Evolutionary conservation across 1,284 basidiomycete species (phyloP), one percentile per base, ranked within the genome.

Genomic region (Ceraceosorus bombacis): DNA sequence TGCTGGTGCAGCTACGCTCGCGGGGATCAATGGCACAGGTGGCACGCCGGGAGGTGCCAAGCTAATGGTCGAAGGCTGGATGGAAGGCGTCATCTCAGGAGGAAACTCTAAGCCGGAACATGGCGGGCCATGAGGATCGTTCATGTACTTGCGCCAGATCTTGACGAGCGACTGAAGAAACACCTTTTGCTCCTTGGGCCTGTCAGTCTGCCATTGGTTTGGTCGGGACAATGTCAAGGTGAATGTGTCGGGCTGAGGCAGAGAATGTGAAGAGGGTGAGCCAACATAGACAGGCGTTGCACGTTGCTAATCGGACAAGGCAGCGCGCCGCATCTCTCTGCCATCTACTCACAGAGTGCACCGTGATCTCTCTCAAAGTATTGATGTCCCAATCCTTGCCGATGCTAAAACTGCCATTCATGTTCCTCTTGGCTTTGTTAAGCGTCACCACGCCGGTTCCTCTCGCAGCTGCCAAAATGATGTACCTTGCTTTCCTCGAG

Each of bases 311-410:
- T 12, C 3, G 13, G 10, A 10, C 12, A 4, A 10, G 10, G 15
- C 36, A 54, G 53, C 27, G 12, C 9, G 38, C 27, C 27, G 27
- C 27, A 27, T 27, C 27, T 27, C 27, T 27, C 27, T 27, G 27
- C 27, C 27, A 27, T 27, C 27, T 12, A 82, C 86, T 74, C 76
- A 91, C 91, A 70, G 82, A 83, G 41, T 85, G 68, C 50, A 93
- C 86, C 66, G 92, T 86, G 52, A 98, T 78, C 41, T 81, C 85
- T 58, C 87, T 83, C 66, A 98, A 82, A 75, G 94, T 90, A 53
- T 85, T 80, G 49, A 97, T 79, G 65, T 83, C 84, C 95, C 95
- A 99, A 7, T 93, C 92, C 81, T 99, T 99, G 27, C 95, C 95
- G 58, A 96, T 90, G 17, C 92, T 96, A 80, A 95, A 98, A 0